Percentiles rank a stretch among this genome's conserved stretches.
These are phyloP conservation scores for Paspalum vaginatum DNA, from an alignment of 176 grass and related monocot genomes.

Conservation along the genomic window DNA sequence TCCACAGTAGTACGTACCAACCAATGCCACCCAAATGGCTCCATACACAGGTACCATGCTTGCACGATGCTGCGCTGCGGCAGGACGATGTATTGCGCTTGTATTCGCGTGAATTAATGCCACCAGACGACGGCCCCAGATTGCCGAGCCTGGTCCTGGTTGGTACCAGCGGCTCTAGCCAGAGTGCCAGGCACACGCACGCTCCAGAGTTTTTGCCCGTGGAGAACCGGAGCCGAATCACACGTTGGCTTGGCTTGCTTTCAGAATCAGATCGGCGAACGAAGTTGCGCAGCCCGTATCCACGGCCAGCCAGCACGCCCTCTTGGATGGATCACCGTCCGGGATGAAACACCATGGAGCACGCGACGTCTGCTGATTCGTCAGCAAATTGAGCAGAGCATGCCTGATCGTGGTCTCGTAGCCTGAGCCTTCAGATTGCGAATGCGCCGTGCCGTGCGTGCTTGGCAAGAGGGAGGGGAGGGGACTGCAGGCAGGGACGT, in stretches of 20 bases:
- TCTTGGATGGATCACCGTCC: too few relatives aligned
- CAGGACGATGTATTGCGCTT: too few relatives aligned
- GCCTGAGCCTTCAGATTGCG: too few relatives aligned
- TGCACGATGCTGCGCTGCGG: not conserved
- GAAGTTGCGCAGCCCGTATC: too few relatives aligned
- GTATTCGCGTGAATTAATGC: not conserved
- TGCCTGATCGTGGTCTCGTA: too few relatives aligned
- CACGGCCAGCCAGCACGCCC: too few relatives aligned
- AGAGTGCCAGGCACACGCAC: not conserved
- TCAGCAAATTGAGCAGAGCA: too few relatives aligned
- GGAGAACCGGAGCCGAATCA: not conserved
- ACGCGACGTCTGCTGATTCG: too few relatives aligned
- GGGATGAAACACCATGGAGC: too few relatives aligned
- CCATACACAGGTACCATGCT: not conserved
- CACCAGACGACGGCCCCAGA: not conserved
- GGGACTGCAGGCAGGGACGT: not conserved
- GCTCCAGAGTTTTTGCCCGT: not conserved
- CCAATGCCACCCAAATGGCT: not conserved
- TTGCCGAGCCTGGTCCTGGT: not conserved
- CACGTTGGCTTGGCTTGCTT: too few relatives aligned
- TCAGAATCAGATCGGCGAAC: too few relatives aligned
- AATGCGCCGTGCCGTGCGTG: not conserved
- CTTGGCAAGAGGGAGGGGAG: not conserved
- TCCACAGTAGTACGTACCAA: too few relatives aligned
- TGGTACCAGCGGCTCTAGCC: not conserved